Conservation (phyloP, 2,329 filamentous ascomycete species). For the Exophiala aquamarina region DNA sequence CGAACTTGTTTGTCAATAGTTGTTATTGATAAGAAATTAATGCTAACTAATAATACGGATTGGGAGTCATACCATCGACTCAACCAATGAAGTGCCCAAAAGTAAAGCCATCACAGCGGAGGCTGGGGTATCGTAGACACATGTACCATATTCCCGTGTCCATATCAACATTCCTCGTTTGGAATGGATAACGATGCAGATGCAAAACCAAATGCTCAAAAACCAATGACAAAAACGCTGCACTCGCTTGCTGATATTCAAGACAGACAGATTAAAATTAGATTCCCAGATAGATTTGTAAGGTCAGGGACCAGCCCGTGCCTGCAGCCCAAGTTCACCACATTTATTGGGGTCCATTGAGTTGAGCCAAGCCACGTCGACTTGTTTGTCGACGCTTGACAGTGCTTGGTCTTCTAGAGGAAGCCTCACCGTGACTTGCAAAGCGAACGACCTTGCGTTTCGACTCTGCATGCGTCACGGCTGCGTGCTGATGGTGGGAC, state of each 20-base stretch:
- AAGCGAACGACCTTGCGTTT: constrained; percentile 26
- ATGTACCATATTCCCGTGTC: background rate
- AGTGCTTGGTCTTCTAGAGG: constrained; percentile 19
- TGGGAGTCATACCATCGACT: constrained; percentile 1
- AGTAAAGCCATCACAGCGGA: too few relatives aligned
- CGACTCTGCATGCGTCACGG: constrained; percentile 11
- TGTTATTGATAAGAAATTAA: constrained; percentile 1
- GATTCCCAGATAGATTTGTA: too few relatives aligned
- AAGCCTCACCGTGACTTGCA: constrained; percentile 8
- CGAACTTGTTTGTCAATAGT: too few relatives aligned
- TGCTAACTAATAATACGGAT: constrained; percentile 4
- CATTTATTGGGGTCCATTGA: constrained; percentile 23
- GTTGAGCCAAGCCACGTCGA: constrained; percentile 13
- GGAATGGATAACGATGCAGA: constrained; percentile 2
- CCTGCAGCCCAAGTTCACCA: background rate
- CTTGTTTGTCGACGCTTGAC: constrained; percentile 16
- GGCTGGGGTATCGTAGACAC: background rate
- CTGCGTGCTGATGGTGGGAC: constrained; percentile 13
- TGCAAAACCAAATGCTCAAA: too few relatives aligned
- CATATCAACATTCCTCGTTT: background rate
- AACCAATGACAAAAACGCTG: background rate
- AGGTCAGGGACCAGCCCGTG: constrained; percentile 12
- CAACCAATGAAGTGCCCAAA: background rate
- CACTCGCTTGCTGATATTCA: background rate
- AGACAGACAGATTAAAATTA: background rate